phyloP scores from a whole-genome alignment of 768 basidiomycete genomes.

The Mycena galopus region DNA sequence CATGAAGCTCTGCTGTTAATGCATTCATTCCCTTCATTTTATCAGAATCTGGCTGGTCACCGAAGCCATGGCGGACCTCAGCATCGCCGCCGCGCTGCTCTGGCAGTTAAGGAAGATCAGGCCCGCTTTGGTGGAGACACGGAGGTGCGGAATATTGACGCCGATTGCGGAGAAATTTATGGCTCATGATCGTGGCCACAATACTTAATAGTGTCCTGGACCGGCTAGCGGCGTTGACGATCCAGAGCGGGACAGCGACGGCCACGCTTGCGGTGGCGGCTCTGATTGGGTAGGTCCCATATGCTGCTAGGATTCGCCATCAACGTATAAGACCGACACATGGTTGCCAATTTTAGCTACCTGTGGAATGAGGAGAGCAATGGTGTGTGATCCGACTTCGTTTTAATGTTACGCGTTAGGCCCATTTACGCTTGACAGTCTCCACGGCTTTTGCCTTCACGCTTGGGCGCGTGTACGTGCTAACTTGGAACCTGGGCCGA shows the following conservation, averaged over 20 bases:
- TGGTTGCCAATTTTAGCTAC: slow-evolving; percentile 10
- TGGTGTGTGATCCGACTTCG: too few relatives aligned
- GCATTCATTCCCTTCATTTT: background rate
- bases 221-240: slow-evolving; percentile 13
- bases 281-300: slow-evolving; percentile 5
- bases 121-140: background rate
- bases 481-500: background rate
- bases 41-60: slow-evolving; percentile 12
- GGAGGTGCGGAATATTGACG: background rate
- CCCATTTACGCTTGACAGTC: too few relatives aligned
- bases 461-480: background rate
- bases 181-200: background rate
- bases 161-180: background rate
- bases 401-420: too few relatives aligned
- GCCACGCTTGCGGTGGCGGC: slow-evolving; percentile 17
- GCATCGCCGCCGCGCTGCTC: slow-evolving; percentile 21
- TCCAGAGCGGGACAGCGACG: slow-evolving; percentile 17
- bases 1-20: slow-evolving; percentile 4
- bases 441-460: too few relatives aligned
- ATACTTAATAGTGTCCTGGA: background rate
- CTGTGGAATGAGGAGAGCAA: background rate
- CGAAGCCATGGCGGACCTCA: slow-evolving; percentile 5
- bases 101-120: slow-evolving; percentile 12
- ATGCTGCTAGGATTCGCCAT: background rate
- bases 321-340: slow-evolving; percentile 13